Percentiles rank a stretch among this genome's conserved stretches.
Evolutionary conservation across 257 asterid species (phyloP).

Genomic region (Nemophila menziesii): DNA sequence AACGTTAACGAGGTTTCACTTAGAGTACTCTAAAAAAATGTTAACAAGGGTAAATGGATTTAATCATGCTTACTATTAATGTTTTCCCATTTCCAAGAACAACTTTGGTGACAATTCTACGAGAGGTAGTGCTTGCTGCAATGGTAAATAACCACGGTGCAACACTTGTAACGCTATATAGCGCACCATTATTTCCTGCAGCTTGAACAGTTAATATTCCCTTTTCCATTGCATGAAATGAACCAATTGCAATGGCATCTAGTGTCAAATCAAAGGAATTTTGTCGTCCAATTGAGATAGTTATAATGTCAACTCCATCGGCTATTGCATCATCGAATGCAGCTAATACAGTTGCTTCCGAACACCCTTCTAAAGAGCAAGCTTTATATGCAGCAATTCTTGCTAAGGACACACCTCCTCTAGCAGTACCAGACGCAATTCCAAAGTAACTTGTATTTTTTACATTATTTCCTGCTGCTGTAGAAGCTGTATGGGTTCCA

Average conservation of each 20-base stretch:
- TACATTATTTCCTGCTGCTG: slow-evolving; percentile 5
- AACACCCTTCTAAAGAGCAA: background rate
- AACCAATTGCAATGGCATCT: slow-evolving; percentile 19
- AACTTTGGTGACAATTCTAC: slow-evolving; percentile 12
- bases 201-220: slow-evolving; percentile 7
- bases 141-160: background rate
- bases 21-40: too few species aligned
- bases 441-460: slow-evolving; percentile 6
- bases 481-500: slow-evolving; percentile 9
- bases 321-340: slow-evolving; percentile 43
- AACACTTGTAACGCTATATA: background rate
- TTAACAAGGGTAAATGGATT: background rate
- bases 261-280: rapidly evolving
- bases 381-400: slow-evolving; percentile 26
- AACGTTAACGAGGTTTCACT: too few species aligned
- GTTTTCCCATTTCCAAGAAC: slow-evolving; percentile 16
- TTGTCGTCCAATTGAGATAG: slow-evolving; percentile 14
- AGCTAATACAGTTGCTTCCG: slow-evolving; percentile 8
- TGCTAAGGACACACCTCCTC: slow-evolving; percentile 33
- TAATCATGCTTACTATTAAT: slow-evolving; percentile 7
- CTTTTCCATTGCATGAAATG: too few species aligned
- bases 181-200: slow-evolving; percentile 9
- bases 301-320: slow-evolving; percentile 31
- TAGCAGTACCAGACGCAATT: slow-evolving; percentile 23
- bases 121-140: background rate